Evolutionary conservation across 2,329 filamentous ascomycete species (phyloP).

Genomic region (Ceratocystis huliohia): DNA sequence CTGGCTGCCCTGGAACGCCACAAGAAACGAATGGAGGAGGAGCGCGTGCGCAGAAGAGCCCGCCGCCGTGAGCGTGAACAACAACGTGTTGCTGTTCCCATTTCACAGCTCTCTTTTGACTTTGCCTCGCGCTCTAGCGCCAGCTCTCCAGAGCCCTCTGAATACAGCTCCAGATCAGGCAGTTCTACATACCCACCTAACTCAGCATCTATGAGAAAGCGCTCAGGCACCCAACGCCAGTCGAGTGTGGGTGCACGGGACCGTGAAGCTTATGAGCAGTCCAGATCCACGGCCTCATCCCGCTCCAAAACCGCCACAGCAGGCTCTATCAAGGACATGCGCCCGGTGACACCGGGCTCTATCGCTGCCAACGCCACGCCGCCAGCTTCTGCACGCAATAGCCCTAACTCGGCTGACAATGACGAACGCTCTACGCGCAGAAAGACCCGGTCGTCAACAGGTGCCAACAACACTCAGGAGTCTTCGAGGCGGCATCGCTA

Average conservation of each 20-base stretch:
- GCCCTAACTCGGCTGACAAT: constrained; percentile 15
- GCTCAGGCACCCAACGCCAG: constrained; percentile 7
- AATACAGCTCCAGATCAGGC: constrained; percentile 5
- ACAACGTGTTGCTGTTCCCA: constrained; percentile 40
- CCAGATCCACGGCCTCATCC: constrained; percentile 6
- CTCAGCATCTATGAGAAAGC: constrained; percentile 16
- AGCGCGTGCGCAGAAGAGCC: constrained; percentile 28
- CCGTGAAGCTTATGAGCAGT: constrained; percentile 13
- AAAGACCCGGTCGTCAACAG: constrained; percentile 11
- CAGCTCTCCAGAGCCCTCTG: constrained; percentile 15
- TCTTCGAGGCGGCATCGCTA: constrained; percentile 19
- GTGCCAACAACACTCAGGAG: constrained; percentile 8
- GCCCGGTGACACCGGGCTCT: constrained; percentile 15
- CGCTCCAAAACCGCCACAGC: constrained; percentile 14
- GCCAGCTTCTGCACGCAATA: constrained; percentile 11
- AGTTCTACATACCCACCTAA: constrained; percentile 17
- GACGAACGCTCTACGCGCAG: constrained; percentile 14
- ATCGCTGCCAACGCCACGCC: constrained; percentile 14
- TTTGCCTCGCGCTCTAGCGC: constrained; percentile 9
- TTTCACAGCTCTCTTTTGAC: constrained; percentile 34
- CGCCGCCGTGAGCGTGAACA: constrained; percentile 28
- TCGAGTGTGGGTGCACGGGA: constrained; percentile 19
- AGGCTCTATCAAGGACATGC: constrained; percentile 3
- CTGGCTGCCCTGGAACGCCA: constrained; percentile 64
- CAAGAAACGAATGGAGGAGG: constrained; percentile 45